A percentile compares a stretch with the other conserved stretches of the same genome.
These are phyloP conservation scores for Penicillium sp. DNA, from an alignment of 2,329 filamentous ascomycete genomes.

Conservation along the genomic window DNA sequence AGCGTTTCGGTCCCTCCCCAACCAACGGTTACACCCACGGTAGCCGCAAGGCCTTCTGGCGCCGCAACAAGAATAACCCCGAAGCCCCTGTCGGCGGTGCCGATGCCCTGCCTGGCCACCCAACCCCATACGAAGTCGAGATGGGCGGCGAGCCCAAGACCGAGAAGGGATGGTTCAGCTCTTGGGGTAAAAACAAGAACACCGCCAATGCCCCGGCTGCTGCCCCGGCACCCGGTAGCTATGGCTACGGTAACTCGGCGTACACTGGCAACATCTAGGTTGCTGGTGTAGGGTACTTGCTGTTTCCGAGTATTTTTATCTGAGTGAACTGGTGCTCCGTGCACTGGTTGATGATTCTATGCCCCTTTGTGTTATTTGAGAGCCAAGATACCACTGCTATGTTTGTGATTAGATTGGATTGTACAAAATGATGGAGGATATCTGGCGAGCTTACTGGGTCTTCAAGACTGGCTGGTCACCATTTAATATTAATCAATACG, in stretches of 20 bases:
- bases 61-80: conserved; percentile 39
- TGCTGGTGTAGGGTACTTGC: background rate
- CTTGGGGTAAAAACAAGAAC: conserved; percentile 20
- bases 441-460: conserved; percentile 6
- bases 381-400: conserved; percentile 19
- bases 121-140: conserved; percentile 35
- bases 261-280: conserved; percentile 27
- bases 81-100: conserved; percentile 24
- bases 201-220: conserved; percentile 6
- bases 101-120: conserved; percentile 34
- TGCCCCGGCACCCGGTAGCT: conserved; percentile 21
- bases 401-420: conserved; percentile 9
- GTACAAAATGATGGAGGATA: conserved; percentile 11
- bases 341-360: conserved; percentile 14
- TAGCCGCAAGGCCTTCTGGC: conserved; percentile 36
- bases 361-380: conserved; percentile 9
- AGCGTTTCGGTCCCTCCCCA: conserved; percentile 59
- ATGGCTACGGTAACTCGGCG: conserved; percentile 27
- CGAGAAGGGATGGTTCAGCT: conserved; percentile 20
- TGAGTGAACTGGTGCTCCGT: background rate
- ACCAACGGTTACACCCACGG: conserved; percentile 61
- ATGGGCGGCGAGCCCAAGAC: conserved; percentile 14
- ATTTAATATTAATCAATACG: conserved; percentile 3
- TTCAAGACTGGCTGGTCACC: conserved; percentile 2
- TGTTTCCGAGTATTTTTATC: background rate